Conservation (phyloP, 2,329 filamentous ascomycete species). For the Fusarium tjaetaba region DNA sequence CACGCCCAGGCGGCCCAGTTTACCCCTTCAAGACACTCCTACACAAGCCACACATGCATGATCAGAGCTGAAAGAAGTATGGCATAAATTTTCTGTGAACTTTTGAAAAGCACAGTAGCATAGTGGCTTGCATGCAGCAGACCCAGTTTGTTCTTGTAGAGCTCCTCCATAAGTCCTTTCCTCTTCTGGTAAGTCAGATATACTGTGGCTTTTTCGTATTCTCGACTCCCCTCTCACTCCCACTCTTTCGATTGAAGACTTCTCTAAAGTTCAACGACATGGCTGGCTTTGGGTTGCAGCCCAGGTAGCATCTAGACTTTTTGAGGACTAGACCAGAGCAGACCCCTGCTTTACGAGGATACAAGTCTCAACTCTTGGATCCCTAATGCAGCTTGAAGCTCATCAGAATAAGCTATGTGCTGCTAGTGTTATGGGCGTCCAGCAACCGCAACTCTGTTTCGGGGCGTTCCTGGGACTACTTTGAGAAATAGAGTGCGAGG, state of each 20-base stretch:
- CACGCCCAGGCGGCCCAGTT: conserved; percentile 22
- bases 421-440: conserved; percentile 12
- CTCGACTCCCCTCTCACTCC: neutral
- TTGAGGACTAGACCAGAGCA: neutral
- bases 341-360: neutral
- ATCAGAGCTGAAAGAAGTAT: conserved; percentile 9
- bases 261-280: neutral
- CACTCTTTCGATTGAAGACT: neutral
- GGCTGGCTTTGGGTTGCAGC: conserved; percentile 8
- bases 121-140: neutral
- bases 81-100: neutral
- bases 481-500: neutral
- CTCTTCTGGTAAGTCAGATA: neutral
- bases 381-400: neutral
- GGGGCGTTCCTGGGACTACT: conserved; percentile 13
- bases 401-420: conserved; percentile 7
- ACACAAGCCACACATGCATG: conserved; percentile 24
- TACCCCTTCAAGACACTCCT: conserved; percentile 21
- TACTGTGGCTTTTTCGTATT: conserved; percentile 22
- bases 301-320: neutral
- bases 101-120: neutral
- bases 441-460: conserved; percentile 24
- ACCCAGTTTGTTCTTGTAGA: neutral
- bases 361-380: conserved; percentile 3
- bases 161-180: neutral